Evolutionary conservation across 768 basidiomycete genomes (phyloP).

Genomic region (Calocybe indica): DNA sequence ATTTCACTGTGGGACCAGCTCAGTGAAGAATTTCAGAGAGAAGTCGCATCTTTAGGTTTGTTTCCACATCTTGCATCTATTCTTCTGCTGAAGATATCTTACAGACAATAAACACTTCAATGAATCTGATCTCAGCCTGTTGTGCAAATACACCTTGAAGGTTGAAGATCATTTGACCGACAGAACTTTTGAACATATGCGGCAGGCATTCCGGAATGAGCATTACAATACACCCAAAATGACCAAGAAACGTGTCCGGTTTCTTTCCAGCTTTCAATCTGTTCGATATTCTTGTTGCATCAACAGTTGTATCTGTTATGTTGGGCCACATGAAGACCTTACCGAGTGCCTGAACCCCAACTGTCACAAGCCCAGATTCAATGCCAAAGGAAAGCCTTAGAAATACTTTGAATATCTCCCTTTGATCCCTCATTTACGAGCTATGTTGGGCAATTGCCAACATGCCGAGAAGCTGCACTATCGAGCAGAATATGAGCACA

Average conservation of each 20-base stretch:
- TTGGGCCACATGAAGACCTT: not conserved
- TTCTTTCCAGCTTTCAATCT: not conserved
- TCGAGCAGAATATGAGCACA: not conserved
- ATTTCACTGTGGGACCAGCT: not conserved
- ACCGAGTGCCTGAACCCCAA: not conserved
- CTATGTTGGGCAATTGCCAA: not conserved
- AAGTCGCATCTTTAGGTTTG: not conserved
- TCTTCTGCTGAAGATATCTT: not conserved
- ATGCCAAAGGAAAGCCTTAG: too few species aligned
- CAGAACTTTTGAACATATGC: not conserved
- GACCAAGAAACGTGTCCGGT: not conserved
- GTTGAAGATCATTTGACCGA: too few species aligned
- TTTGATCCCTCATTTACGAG: not conserved
- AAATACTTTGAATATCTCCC: not conserved
- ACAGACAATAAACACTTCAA: not conserved
- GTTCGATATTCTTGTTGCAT: not conserved
- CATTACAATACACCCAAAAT: not conserved
- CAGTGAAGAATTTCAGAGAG: not conserved
- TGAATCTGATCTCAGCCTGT: too few species aligned
- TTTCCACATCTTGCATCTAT: not conserved
- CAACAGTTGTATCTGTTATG: not conserved
- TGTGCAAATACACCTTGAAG: too few species aligned
- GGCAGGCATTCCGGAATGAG: not conserved
- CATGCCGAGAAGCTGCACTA: not conserved
- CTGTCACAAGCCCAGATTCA: too few species aligned